phyloP scores from a whole-genome alignment of 1,139 yeast species.

The Zygoascus hellenicus region DNA sequence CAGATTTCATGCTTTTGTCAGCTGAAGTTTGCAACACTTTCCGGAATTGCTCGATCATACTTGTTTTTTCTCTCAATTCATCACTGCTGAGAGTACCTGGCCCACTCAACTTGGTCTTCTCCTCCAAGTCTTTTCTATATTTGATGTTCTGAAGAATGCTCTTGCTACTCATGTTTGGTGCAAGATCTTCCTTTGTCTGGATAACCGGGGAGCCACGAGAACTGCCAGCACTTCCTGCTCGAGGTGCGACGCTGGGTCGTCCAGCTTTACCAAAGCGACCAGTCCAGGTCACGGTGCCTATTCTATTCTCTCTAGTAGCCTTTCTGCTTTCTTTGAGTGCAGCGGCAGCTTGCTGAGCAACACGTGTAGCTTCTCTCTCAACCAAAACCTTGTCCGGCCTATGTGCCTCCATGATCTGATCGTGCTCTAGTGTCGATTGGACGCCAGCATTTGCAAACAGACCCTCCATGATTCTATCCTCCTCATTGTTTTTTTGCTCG shows the following conservation, averaged over 20 bases:
- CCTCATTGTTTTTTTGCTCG: slow-evolving; percentile 33
- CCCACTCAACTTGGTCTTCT: slow-evolving; percentile 10
- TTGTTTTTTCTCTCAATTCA: slow-evolving; percentile 22
- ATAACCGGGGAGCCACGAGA: slow-evolving; percentile 14
- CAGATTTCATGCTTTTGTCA: slow-evolving; percentile 39
- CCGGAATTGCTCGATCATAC: slow-evolving; percentile 28
- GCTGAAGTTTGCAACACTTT: slow-evolving; percentile 30
- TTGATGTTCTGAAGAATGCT: slow-evolving; percentile 27
- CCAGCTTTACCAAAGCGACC: slow-evolving; percentile 90
- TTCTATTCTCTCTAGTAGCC: slow-evolving; percentile 53
- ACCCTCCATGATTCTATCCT: slow-evolving; percentile 63
- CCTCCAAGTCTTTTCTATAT: slow-evolving; percentile 28
- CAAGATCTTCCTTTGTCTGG: slow-evolving; percentile 1
- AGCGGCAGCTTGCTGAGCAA: slow-evolving; percentile 72
- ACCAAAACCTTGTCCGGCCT: slow-evolving; percentile 50
- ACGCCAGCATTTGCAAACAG: slow-evolving; percentile 68
- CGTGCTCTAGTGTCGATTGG: slow-evolving; percentile 74
- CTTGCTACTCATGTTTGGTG: slow-evolving; percentile 20
- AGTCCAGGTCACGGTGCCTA: slow-evolving; percentile 95
- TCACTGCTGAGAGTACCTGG: slow-evolving; percentile 10
- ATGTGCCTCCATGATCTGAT: slow-evolving; percentile 59
- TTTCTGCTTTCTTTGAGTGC: slow-evolving; percentile 66
- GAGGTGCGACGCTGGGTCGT: slow-evolving; percentile 25
- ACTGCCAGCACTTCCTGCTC: neutral
- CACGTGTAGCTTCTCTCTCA: slow-evolving; percentile 68